Conservation (phyloP, 2,329 filamentous ascomycete genomes). For the Thermomyces lanuginosus region DNA sequence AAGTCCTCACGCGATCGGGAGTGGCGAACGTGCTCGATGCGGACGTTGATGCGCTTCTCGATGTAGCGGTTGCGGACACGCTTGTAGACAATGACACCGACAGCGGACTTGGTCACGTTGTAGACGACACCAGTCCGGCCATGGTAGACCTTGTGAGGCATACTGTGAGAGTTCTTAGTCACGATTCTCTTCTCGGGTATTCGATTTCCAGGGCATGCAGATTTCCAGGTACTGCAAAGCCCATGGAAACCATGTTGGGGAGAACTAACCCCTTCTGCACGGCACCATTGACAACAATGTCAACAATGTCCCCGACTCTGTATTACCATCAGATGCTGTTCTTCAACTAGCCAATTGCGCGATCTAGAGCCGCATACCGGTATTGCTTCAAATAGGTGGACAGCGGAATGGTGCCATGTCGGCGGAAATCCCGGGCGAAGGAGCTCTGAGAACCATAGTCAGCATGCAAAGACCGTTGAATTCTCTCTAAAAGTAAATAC, state of each 20-base stretch:
- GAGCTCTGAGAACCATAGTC: constrained; percentile 47
- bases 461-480: too few relatives aligned
- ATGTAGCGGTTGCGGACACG: constrained; percentile 98
- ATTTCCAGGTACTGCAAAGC: too few relatives aligned
- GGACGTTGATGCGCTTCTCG: constrained; percentile 99
- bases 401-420: constrained; percentile 86
- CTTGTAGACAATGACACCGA: constrained; percentile 99
- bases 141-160: constrained; percentile 99
- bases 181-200: too few relatives aligned
- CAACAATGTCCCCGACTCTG: constrained; percentile 95
- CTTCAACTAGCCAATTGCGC: constrained; percentile 5
- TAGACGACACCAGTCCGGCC: constrained; percentile 96
- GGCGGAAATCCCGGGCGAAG: constrained; percentile 86
- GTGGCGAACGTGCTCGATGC: constrained; percentile 88
- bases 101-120: constrained; percentile 97
- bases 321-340: constrained; percentile 30
- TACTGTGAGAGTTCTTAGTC: constrained; percentile 50
- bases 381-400: constrained; percentile 91
- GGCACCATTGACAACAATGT: constrained; percentile 97
- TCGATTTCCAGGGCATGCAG: too few relatives aligned
- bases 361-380: constrained; percentile 43
- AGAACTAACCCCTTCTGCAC: constrained; percentile 79
- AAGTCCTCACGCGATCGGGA: constrained; percentile 96
- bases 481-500: constrained; percentile 22
- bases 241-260: constrained; percentile 2